Conservation (phyloP, 2,329 filamentous ascomycete species). For the Penicillium sumatraense region DNA sequence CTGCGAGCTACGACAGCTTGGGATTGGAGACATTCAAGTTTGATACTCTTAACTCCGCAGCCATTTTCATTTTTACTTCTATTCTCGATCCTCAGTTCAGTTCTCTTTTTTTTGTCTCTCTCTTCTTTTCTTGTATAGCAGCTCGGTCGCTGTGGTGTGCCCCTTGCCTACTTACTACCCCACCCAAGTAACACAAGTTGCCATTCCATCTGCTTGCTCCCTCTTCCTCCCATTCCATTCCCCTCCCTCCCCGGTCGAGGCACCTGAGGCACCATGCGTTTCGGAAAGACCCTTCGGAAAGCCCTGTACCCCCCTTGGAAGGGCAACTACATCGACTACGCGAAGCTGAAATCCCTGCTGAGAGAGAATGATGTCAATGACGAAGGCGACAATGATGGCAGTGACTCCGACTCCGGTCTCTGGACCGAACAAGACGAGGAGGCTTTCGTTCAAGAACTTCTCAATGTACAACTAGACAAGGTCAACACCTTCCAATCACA, state of each 20-base stretch:
- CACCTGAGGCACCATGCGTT: slow-evolving; percentile 77
- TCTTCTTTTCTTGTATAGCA: background rate
- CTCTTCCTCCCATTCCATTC: background rate
- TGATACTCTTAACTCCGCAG: too few species aligned
- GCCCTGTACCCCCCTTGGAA: slow-evolving; percentile 87
- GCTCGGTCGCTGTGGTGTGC: too few species aligned
- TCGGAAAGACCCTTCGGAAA: slow-evolving; percentile 83
- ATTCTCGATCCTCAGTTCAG: too few species aligned
- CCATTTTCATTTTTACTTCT: too few species aligned
- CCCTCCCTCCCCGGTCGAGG: background rate
- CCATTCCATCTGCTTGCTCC: slow-evolving; percentile 4
- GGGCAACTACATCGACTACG: slow-evolving; percentile 93
- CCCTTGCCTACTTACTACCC: background rate
- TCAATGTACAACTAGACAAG: slow-evolving; percentile 94
- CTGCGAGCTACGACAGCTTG: background rate
- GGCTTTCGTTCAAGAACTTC: slow-evolving; percentile 89
- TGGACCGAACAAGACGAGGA: slow-evolving; percentile 97
- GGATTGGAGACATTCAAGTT: too few species aligned
- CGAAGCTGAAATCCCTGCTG: slow-evolving; percentile 86
- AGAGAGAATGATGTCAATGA: slow-evolving; percentile 70
- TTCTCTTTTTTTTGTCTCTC: background rate
- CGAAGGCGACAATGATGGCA: slow-evolving; percentile 48
- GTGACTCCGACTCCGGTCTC: slow-evolving; percentile 59
- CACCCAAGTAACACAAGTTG: slow-evolving; percentile 17
- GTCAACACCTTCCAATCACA: slow-evolving; percentile 86